These are phyloP conservation scores for Ogataea siamensis DNA, from an alignment of 805 yeast genomes.

Conservation along the genomic window DNA sequence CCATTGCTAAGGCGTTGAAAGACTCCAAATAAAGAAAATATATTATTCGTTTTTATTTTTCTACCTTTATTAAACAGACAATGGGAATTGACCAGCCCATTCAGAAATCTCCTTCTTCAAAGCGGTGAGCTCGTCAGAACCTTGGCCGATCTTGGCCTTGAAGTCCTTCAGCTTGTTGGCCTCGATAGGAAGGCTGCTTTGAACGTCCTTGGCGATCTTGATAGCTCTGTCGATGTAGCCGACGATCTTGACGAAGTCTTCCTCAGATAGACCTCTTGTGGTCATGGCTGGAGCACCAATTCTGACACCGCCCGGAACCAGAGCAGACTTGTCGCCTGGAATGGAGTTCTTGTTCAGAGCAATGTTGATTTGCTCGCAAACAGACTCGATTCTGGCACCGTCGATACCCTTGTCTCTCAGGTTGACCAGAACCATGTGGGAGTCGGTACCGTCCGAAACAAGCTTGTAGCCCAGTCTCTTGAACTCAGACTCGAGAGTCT, in stretches of 20 bases:
- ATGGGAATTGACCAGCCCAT: slow-evolving; percentile 91
- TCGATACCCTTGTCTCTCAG: slow-evolving; percentile 88
- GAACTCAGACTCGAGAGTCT: slow-evolving; percentile 74
- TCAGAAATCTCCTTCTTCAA: slow-evolving; percentile 75
- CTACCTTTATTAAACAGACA: slow-evolving; percentile 43
- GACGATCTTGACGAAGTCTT: slow-evolving; percentile 78
- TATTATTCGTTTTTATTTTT: slow-evolving; percentile 1
- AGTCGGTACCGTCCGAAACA: slow-evolving; percentile 94
- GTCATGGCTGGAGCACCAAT: slow-evolving; percentile 99
- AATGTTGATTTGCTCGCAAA: slow-evolving; percentile 90
- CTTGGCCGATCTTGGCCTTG: slow-evolving; percentile 75
- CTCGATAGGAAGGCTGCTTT: slow-evolving; percentile 78
- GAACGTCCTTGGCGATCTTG: slow-evolving; percentile 69
- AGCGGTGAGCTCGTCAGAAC: slow-evolving; percentile 62
- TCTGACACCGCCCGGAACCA: slow-evolving; percentile 96
- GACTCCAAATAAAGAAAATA: slow-evolving; percentile 16
- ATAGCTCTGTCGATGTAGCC: slow-evolving; percentile 80
- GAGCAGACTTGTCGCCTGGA: slow-evolving; percentile 96
- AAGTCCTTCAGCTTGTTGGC: slow-evolving; percentile 96
- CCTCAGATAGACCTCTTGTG: slow-evolving; percentile 91
- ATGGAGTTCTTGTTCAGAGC: slow-evolving; percentile 97
- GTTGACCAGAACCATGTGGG: slow-evolving; percentile 91
- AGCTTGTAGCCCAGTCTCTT: slow-evolving; percentile 69
- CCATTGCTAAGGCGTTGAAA: slow-evolving; percentile 42
- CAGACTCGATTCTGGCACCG: slow-evolving; percentile 96